Evolutionary conservation across 1,139 yeast species (phyloP), one percentile per base, ranked within the genome.

Genomic region (Sugiyamaella pinicola): DNA sequence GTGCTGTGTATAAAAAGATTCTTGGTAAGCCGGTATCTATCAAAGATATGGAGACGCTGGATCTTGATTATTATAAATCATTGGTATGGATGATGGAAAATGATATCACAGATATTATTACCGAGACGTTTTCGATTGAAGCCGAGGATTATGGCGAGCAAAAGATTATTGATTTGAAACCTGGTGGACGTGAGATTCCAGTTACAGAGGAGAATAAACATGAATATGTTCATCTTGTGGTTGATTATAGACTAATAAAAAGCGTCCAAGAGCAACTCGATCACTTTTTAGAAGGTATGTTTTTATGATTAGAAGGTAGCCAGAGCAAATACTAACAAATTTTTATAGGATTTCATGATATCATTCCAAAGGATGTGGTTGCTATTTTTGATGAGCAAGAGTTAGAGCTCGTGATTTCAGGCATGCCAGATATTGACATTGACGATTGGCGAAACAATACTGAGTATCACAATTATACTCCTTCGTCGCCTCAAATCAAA

Each of bases 31-130:
- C 87, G 0, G 96, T 91, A 4, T 81, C 95, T 0, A 77, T 95
- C 62, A 89, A 88, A 63, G 99, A 95, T 66, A 87, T 95, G 93
- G 99, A 93, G 69, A 87, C 95, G 0, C 75, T 95, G 59, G 99
- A 95, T 69, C 77, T 90, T 55, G 97, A 90, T 58, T 95, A 93
- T 67, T 90, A 86, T 74, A 91, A 91, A 69, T 88, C 96, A 1
- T 73, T 95, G 64, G 80, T 85, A 65, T 95, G 99, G 99, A 95
- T 95, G 87, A 74, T 95, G 55, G 96, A 93, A 62, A 93, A 95
- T 71, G 97, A 75, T 69, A 93, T 95, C 53, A 95, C 99, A 0
- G 99, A 91, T 69, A 86, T 95, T 33, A 88, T 95, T 52, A 91
- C 93, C n/a, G 99, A 95, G 69, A 91, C 95, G 15, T 93, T 95